Evolutionary conservation across 2,329 filamentous ascomycete species (phyloP), one percentile per base, ranked within the genome.

Genomic region (Colletotrichum phormii): DNA sequence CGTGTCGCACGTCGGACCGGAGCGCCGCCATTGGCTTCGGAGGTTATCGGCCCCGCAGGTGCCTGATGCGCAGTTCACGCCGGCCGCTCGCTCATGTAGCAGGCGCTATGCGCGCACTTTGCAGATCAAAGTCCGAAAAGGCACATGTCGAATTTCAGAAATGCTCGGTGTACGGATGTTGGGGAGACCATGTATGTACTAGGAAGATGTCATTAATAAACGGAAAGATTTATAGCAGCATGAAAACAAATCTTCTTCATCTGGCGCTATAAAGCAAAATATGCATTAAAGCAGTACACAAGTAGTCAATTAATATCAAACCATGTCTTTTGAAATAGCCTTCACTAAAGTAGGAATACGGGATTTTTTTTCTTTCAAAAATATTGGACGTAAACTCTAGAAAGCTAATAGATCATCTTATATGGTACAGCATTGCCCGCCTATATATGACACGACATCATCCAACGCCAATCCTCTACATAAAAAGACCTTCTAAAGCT

Each of bases 401-500:
- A 33, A 64, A 69, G 65, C 59, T n/a, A 33, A 60, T 35, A 55
- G 42, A 58, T 73, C 49, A 66, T 51, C 26, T 53, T n/a, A 55
- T 63, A 72, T 72, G 33, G 33, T 72, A 72, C 72, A 72, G 24
- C 51, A 70, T 33, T 42, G 29, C 37, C 58, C n/a, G 26, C 65
- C 37, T 51, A 12, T 54, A 68, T 70, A 33, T 67, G 8, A 66
- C 26, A 71, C 35, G 29, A 53, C 29, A 71, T 42, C 11, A 69
- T 33, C 55, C 55, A 73, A 71, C 57, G 67, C 64, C 54, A 67
- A 33, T 49, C 49, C 62, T 46, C 33, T 53, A 18, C 35, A 24
- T 24, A 8, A 67, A 33, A 1, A 67, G 24, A n/a, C 55, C 13
- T 29, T 73, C 59, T 83, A 89, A 75, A 89, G 79, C 82, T 85